These are phyloP conservation scores for Geoglossum glabrum DNA, from an alignment of 495 filamentous ascomycete genomes.

Conservation along the genomic window DNA sequence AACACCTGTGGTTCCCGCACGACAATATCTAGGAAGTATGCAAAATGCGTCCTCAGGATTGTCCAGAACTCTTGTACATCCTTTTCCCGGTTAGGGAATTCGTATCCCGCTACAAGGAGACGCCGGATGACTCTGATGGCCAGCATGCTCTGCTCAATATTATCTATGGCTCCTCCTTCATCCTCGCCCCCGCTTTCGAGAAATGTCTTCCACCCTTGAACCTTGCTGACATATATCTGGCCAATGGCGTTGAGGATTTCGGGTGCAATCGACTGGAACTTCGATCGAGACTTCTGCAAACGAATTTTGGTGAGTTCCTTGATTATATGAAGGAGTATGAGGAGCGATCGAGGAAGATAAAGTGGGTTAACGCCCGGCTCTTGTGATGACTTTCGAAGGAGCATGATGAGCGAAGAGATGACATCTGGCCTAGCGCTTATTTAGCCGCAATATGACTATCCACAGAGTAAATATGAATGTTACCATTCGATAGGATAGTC, in stretches of 20 bases:
- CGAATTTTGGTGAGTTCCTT: slow-evolving; percentile 77
- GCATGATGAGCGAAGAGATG: slow-evolving; percentile 32
- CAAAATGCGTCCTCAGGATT: slow-evolving; percentile 47
- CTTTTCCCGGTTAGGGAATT: slow-evolving; percentile 55
- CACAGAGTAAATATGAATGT: background rate
- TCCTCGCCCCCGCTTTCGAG: slow-evolving; percentile 33
- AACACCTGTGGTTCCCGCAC: slow-evolving; percentile 28
- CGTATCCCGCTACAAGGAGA: slow-evolving; percentile 62
- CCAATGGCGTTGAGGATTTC: slow-evolving; percentile 61
- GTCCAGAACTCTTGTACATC: slow-evolving; percentile 63
- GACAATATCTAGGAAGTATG: slow-evolving; percentile 37
- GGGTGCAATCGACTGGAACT: slow-evolving; percentile 53
- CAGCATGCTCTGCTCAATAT: slow-evolving; percentile 53
- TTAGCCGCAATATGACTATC: background rate
- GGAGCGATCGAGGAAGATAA: slow-evolving; percentile 47
- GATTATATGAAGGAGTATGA: slow-evolving; percentile 62
- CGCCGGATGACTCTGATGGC: slow-evolving; percentile 63
- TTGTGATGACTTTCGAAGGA: slow-evolving; percentile 32
- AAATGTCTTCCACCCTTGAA: slow-evolving; percentile 46
- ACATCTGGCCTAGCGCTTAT: slow-evolving; percentile 25
- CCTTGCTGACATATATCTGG: slow-evolving; percentile 54
- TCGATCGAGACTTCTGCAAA: slow-evolving; percentile 44
- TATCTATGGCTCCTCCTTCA: slow-evolving; percentile 34
- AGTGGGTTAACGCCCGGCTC: slow-evolving; percentile 26
- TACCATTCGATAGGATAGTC: slow-evolving; percentile 73